A percentile compares a stretch with the other conserved stretches of the same genome.
These are phyloP conservation scores for Phytophthora melonis DNA, from an alignment of 352 stramenopile genomes.

Conservation along the genomic window DNA sequence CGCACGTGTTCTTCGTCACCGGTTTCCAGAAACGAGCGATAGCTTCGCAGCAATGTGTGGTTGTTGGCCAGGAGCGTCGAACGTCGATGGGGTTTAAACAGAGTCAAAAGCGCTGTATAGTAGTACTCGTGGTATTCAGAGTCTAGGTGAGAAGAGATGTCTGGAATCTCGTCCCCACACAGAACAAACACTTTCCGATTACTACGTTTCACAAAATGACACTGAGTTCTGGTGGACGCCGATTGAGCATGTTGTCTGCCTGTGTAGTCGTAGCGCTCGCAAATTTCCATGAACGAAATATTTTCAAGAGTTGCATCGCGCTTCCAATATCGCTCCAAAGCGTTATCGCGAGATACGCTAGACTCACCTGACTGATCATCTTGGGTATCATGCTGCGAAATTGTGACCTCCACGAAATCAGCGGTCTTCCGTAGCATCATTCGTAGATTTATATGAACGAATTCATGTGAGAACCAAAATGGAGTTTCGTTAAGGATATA, in stretches of 20 bases:
- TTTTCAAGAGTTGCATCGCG: background rate
- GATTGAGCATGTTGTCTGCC: background rate
- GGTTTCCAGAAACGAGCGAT: background rate
- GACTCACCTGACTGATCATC: background rate
- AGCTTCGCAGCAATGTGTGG: background rate
- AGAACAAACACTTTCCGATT: slow-evolving; percentile 11
- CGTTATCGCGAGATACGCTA: background rate
- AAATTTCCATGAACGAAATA: slow-evolving; percentile 19
- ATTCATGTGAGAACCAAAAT: slow-evolving; percentile 31
- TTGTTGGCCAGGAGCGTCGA: background rate
- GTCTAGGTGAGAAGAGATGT: background rate
- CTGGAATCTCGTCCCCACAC: slow-evolving; percentile 22
- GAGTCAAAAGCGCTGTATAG: slow-evolving; percentile 5
- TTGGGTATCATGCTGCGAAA: slow-evolving; percentile 1
- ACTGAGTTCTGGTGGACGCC: too few species aligned
- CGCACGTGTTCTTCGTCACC: background rate
- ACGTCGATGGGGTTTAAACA: slow-evolving; percentile 31
- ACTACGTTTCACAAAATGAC: too few species aligned
- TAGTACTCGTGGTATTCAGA: slow-evolving; percentile 9
- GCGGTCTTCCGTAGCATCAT: background rate
- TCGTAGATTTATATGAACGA: slow-evolving; percentile 9
- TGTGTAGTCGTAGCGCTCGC: slow-evolving; percentile 10
- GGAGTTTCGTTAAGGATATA: slow-evolving; percentile 19
- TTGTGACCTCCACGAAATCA: background rate
- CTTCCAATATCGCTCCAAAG: slow-evolving; percentile 23